These are phyloP conservation scores for Teunomyces atbi DNA, from an alignment of 805 yeast genomes.

Conservation along the genomic window DNA sequence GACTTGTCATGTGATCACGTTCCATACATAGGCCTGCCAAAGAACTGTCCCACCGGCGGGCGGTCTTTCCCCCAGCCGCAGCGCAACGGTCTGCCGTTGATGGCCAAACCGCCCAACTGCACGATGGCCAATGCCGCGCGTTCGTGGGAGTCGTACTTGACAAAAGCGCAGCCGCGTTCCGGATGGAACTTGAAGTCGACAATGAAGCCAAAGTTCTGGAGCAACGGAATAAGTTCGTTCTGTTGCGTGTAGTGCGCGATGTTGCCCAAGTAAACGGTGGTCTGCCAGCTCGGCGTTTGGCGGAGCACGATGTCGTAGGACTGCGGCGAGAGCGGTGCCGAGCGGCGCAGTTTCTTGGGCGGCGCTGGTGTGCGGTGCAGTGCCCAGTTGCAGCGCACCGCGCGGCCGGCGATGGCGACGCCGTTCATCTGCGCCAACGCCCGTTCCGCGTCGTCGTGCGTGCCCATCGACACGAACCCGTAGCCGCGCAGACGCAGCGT, in stretches of 20 bases:
- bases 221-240: slow-evolving; percentile 66
- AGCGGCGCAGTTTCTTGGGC: neutral
- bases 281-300: slow-evolving; percentile 79
- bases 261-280: slow-evolving; percentile 86
- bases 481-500: slow-evolving; percentile 89
- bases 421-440: slow-evolving; percentile 79
- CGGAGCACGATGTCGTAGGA: slow-evolving; percentile 68
- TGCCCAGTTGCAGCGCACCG: slow-evolving; percentile 88
- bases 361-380: slow-evolving; percentile 41
- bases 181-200: slow-evolving; percentile 78
- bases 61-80: slow-evolving; percentile 84
- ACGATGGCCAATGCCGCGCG: slow-evolving; percentile 86
- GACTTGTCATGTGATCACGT: too few species aligned
- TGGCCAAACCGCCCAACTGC: slow-evolving; percentile 65
- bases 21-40: too few species aligned
- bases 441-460: slow-evolving; percentile 65
- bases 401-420: slow-evolving; percentile 65
- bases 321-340: slow-evolving; percentile 45
- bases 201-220: slow-evolving; percentile 79
- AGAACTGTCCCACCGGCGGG: too few species aligned
- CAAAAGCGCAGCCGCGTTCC: slow-evolving; percentile 86
- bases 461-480: slow-evolving; percentile 79
- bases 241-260: slow-evolving; percentile 75
- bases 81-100: slow-evolving; percentile 76
- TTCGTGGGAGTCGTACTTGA: slow-evolving; percentile 82